Conservation (phyloP, 345 rosid species). For the Anastatica hierochuntica region DNA sequence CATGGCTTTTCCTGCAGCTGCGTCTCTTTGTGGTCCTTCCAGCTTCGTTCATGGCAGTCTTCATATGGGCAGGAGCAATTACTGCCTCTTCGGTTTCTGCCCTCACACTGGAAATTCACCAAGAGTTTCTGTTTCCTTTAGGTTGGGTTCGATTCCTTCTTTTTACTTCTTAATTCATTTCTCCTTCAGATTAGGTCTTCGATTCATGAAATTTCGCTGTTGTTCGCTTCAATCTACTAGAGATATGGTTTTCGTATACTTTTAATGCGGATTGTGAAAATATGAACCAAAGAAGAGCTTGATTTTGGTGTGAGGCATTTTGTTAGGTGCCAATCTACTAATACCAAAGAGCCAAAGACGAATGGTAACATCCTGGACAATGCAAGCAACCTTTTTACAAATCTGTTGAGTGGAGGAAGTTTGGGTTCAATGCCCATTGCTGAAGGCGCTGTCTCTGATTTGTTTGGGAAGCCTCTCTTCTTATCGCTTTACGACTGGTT, state of each 20-base stretch:
- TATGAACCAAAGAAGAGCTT: not conserved
- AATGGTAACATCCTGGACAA: conserved; percentile 55
- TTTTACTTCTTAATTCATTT: not conserved
- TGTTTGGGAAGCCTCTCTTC: conserved; percentile 76
- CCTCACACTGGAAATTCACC: conserved; percentile 1
- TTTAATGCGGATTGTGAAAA: conserved; percentile 1
- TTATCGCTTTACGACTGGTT: conserved; percentile 87
- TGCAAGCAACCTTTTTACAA: conserved; percentile 85
- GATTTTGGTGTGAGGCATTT: not conserved
- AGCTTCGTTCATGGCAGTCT: conserved; percentile 13
- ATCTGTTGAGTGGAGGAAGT: conserved; percentile 66
- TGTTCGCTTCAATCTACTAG: not conserved
- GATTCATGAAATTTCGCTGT: not conserved
- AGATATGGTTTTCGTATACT: not conserved
- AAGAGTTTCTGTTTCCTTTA: conserved; percentile 19
- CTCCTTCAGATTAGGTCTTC: not conserved
- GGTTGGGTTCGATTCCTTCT: conserved; percentile 4
- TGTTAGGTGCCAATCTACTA: conserved; percentile 62
- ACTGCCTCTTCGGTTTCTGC: conserved; percentile 11
- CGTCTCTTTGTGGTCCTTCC: not conserved
- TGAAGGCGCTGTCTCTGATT: conserved; percentile 89
- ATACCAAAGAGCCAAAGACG: conserved; percentile 45
- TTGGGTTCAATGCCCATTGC: conserved; percentile 80
- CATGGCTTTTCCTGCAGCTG: conserved; percentile 16
- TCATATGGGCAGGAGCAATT: not conserved